Evolutionary conservation across 176 grass and related monocot genomes (phyloP), one percentile per base, ranked within the genome.

Genomic region (Tuctoria greenei): DNA sequence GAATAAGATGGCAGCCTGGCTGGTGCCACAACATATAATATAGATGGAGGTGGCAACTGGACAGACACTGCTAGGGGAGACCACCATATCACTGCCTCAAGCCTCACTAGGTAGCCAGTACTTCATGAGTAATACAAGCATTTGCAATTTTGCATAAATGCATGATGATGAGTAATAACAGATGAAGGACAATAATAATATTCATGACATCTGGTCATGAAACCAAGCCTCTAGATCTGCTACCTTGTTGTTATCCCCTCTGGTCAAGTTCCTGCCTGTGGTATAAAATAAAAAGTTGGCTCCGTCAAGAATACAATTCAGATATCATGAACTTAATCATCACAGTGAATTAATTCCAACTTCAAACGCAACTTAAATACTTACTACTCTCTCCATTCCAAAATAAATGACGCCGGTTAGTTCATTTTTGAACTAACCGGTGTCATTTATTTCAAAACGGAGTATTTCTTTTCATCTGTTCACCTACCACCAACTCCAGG

Each of bases 251-350:
- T 23, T 55, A 64, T 55, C 46, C 20, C 44, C 44, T 68, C 52
- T 40, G 51, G 50, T 71, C 35, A 54, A 68, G 46, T 20, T 31
- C 69, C 24, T 60, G 40, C 76, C 50, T 85, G 76, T 31, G 0
- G 25, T 67, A 38, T 10, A 49, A 59, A 66, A 79, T 42, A 60
- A 27, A 44, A 79, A 38, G 4, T 46, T 41, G 55, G 23, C 12
- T 43, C 27, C 25, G 34, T 65, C 7, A 37, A 66, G 26, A 72
- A 16, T 70, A 61, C 4, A 41, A 79, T 66, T 73, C 27, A 47
- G 27, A 13, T 51, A 14, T 69, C 56, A 55, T 39, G 46, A 54
- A 39, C 15, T 65, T 41, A 68, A 69, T 39, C 17, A 11, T 10
- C 49, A 16, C 13, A 46, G 31, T 31, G 21, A 4, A 61, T 39